Percentiles rank a stretch among this genome's conserved stretches.
Conservation (phyloP, 352 stramenopile genomes). For the Saprolegnia parasitica region DNA sequence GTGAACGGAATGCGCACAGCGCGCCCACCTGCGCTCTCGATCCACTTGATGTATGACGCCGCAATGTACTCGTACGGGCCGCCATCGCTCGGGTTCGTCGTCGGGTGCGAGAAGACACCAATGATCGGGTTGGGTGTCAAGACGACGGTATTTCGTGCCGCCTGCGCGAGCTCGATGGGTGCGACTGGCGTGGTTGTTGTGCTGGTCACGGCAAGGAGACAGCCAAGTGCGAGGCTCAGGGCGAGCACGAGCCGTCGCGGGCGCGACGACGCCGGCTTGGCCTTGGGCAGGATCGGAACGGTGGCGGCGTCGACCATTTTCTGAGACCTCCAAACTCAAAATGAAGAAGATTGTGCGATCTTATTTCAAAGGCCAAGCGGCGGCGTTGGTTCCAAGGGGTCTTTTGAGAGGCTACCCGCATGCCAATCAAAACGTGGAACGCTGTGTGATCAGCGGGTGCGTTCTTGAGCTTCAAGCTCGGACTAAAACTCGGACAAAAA, state of each 20-base stretch:
- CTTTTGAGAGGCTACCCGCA: not conserved
- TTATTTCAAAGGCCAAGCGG: no score
- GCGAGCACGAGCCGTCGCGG: no score
- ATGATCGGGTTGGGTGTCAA: slow-evolving; percentile 36
- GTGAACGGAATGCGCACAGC: slow-evolving; percentile 74
- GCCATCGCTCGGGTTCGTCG: not conserved
- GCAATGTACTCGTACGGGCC: slow-evolving; percentile 51
- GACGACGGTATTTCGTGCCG: no score
- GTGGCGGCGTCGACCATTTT: slow-evolving; percentile 8
- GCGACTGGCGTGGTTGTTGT: no score
- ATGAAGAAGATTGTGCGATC: no score
- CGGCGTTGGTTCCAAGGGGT: not conserved
- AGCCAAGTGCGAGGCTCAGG: no score
- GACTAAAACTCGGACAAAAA: not conserved
- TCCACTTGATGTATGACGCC: slow-evolving; percentile 78
- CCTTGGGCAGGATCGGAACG: slow-evolving; percentile 4
- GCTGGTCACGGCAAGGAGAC: no score
- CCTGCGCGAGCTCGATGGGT: no score
- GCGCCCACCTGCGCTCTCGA: slow-evolving; percentile 64
- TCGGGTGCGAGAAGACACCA: slow-evolving; percentile 39
- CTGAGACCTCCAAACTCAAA: no score
- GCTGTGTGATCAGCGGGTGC: not conserved
- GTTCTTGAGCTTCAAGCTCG: not conserved
- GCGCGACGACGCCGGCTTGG: not conserved
- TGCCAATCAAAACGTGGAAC: slow-evolving; percentile 3